Base-by-base conservation (phyloP, 192 early-diverging fungal species). In the Coemansia sp. region DNA sequence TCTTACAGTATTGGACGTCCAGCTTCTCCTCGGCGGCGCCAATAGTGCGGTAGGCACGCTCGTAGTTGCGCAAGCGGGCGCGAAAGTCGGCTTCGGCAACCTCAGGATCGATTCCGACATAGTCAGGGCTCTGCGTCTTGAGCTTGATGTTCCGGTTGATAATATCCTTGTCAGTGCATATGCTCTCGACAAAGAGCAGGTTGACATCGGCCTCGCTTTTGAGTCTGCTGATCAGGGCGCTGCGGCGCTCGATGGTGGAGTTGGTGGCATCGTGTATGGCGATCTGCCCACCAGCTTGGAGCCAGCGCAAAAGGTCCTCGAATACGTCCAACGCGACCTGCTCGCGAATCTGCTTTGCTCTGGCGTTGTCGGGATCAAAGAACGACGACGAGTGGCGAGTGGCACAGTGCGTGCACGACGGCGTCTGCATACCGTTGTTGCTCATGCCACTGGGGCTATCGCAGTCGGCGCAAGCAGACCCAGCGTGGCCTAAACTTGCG, bases 231-330 rank as follows among this genome's bases (percentile, higher is more conserved):
- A 91, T 68, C 13, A 94, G 71, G 62, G 87, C 55, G 50, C 84
- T 75, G 71, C 96, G 88, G 70, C 97, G 86, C 62, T 87, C 87
- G 15, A 90, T 75, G 0, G 93, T 97, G 45, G 96, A 96, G 75
- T 99, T 99, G 15, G 97, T 99, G 1, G 97, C 97, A 76, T 99
- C 97, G 70, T 93, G 91, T 62, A 93, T 90, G 60, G 92, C 96
- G 29, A 97, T 92, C 61, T 94, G 92, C 10, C 93, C 93, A 64
- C 91, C 93, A 10, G 82, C 76, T 60, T 93, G 89, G 44, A 99
- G 80, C 97, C 97, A 99, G 4, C 86, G 69, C 70, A 99, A 87
- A 4, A 94, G 77, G 68, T 99, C 95, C 32, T 97, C 95, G 61
- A 99, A 80, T 5, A 92, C 93, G 24, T 96, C 95, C 68, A 97